Base-by-base conservation (phyloP, 148 eudicot genomes). In the Diospyros kaki region DNA sequence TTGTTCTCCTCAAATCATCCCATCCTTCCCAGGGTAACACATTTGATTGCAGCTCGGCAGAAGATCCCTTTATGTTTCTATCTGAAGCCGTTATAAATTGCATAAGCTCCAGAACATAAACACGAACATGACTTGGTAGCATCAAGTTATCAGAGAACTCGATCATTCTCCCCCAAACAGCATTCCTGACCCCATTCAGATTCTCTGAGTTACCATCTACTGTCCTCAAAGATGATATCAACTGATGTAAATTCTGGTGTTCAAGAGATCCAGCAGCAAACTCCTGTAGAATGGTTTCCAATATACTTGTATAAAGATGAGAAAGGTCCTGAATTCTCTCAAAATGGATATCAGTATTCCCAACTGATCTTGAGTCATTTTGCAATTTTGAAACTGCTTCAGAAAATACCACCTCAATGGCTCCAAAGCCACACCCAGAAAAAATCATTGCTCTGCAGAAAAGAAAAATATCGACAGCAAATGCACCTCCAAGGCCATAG, bases 21-120 rank as follows among this genome's bases (percentile, higher is more conserved):
- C 97, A 94, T 54, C 84, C 89, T 81, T 93, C 98, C 99, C 99
- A 96, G 62, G 94, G 86, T 77, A 78, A 64, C 78, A 91, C 85
- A 79, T 77, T 61, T 45, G 70, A 82, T 46, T 80, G 77, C 58
- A 82, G 83, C 80, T 84, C 87, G 42, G 80, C 59, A 51, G 86
- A 83, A 54, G 81, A 79, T 18, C 72, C 73, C 73, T 79, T 89
- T 51, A 71, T 66, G 75, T 81, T 84, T 87, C 84, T 78, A 58
- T 81, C 87, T 18, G 77, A 50, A 63, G 66, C 72, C 54, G 88
- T 63, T 46, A 93, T 81, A 55, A 74, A 89, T 66, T 93, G 99
- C 97, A 96, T 87, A 72, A 91, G 87, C 87, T 96, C 98, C 73
- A 93, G 78, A 55, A 77, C 75, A 73, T 91, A 86, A 14, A 96